phyloP scores from a whole-genome alignment of 2,329 filamentous ascomycete species.

The Colletotrichum ledebouriae region DNA sequence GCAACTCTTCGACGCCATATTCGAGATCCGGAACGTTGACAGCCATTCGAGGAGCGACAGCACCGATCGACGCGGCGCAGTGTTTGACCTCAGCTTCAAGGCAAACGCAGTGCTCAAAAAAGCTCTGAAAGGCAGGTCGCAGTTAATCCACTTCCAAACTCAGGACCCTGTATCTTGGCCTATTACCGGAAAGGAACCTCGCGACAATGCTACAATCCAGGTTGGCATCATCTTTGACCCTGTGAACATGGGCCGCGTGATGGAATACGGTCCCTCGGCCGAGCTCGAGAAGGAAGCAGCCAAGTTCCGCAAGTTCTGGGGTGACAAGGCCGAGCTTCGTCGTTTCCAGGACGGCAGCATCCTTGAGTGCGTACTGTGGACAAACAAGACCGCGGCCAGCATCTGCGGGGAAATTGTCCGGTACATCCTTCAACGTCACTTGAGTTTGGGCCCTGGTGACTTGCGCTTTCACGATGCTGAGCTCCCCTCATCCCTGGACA shows the following conservation, averaged over 20 bases:
- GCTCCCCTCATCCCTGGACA: constrained; percentile 62
- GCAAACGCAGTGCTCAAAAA: constrained; percentile 75
- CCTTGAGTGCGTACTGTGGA: constrained; percentile 91
- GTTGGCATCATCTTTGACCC: constrained; percentile 82
- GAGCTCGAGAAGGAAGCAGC: constrained; percentile 88
- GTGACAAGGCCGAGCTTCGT: constrained; percentile 89
- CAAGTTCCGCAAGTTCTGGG: constrained; percentile 92
- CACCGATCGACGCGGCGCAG: constrained; percentile 58
- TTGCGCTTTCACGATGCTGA: constrained; percentile 65
- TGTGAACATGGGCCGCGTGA: constrained; percentile 77
- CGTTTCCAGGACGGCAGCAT: constrained; percentile 97
- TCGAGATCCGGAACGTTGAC: constrained; percentile 53
- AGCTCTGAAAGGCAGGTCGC: constrained; percentile 82
- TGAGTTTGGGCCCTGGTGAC: constrained; percentile 70
- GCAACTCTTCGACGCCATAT: constrained; percentile 67
- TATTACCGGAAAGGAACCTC: constrained; percentile 49
- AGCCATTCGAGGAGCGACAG: constrained; percentile 46
- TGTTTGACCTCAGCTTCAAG: constrained; percentile 64
- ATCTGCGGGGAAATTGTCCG: constrained; percentile 85
- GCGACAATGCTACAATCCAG: constrained; percentile 57
- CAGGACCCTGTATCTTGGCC: constrained; percentile 60
- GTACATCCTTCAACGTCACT: constrained; percentile 78
- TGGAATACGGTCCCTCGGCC: constrained; percentile 89
- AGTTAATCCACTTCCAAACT: constrained; percentile 72
- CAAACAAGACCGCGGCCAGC: constrained; percentile 70